A percentile compares a stretch with the other conserved stretches of the same genome.
Conservation (phyloP, 2,329 filamentous ascomycete species). For the Penicillium sp. region DNA sequence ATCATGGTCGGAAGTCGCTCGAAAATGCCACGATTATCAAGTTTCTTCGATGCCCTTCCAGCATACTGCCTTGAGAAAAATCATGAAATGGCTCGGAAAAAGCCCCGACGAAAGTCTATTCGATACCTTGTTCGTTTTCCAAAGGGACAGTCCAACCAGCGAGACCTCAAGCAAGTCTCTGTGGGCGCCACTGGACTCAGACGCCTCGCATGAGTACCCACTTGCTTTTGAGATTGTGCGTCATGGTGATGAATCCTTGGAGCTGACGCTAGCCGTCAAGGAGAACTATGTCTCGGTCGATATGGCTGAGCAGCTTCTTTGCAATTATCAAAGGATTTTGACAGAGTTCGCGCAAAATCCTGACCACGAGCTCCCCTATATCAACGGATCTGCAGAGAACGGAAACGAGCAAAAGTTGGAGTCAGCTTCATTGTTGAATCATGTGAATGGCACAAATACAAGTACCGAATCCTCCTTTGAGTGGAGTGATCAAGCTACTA, state of each 20-base stretch:
- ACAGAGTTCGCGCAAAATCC: slow-evolving; percentile 31
- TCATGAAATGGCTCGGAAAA: slow-evolving; percentile 69
- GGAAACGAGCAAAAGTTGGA: slow-evolving; percentile 1
- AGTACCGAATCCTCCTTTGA: slow-evolving; percentile 37
- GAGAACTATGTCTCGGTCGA: slow-evolving; percentile 35
- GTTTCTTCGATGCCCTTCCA: slow-evolving; percentile 64
- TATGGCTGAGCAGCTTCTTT: slow-evolving; percentile 37
- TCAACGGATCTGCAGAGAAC: slow-evolving; percentile 6
- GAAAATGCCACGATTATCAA: slow-evolving; percentile 65
- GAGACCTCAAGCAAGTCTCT: slow-evolving; percentile 29
- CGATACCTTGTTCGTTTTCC: slow-evolving; percentile 77
- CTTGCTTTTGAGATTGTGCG: slow-evolving; percentile 69
- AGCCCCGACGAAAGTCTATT: slow-evolving; percentile 59
- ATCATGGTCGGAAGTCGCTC: slow-evolving; percentile 57
- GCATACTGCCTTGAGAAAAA: slow-evolving; percentile 69
- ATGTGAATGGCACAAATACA: background rate
- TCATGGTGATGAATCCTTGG: slow-evolving; percentile 43
- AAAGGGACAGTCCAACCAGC: slow-evolving; percentile 43
- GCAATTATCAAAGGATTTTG: slow-evolving; percentile 39
- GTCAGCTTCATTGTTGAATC: background rate
- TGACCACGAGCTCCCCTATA: slow-evolving; percentile 10
- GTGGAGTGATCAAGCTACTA: slow-evolving; percentile 53
- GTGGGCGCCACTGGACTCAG: slow-evolving; percentile 52
- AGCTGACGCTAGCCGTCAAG: slow-evolving; percentile 56
- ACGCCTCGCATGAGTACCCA: slow-evolving; percentile 60